phyloP scores from a whole-genome alignment of 1,139 yeast genomes.

The Suhomyces choctaworum region DNA sequence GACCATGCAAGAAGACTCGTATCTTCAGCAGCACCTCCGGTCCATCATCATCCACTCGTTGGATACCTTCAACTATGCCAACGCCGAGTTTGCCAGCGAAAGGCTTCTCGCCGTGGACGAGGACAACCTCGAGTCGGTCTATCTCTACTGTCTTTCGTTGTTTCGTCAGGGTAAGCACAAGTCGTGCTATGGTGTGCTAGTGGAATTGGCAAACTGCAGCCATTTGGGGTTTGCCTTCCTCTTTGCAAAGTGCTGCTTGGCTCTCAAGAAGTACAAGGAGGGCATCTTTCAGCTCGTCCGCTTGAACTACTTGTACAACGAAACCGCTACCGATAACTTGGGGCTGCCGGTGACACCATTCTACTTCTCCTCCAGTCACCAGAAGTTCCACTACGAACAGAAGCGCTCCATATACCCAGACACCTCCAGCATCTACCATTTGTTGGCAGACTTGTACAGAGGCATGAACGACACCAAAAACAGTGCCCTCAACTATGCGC shows the following conservation, averaged over 20 bases:
- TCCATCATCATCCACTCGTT: slow-evolving; percentile 65
- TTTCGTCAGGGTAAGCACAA: slow-evolving; percentile 57
- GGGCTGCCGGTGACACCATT: slow-evolving; percentile 15
- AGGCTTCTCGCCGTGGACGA: slow-evolving; percentile 61
- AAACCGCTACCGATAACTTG: slow-evolving; percentile 12
- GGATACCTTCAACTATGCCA: slow-evolving; percentile 65
- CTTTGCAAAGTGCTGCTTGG: slow-evolving; percentile 65
- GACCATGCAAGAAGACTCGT: slow-evolving; percentile 10
- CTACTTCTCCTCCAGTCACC: slow-evolving; percentile 26
- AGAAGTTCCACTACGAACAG: slow-evolving; percentile 36
- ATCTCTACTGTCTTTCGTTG: slow-evolving; percentile 64
- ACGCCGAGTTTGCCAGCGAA: slow-evolving; percentile 83
- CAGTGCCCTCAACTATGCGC: slow-evolving; percentile 66
- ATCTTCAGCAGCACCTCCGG: slow-evolving; percentile 46
- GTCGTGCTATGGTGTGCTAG: slow-evolving; percentile 56
- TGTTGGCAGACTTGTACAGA: slow-evolving; percentile 70
- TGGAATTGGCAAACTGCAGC: slow-evolving; percentile 30
- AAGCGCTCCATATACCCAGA: slow-evolving; percentile 55
- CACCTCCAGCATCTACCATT: slow-evolving; percentile 58
- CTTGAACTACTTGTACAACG: slow-evolving; percentile 38
- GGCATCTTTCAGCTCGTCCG: slow-evolving; percentile 60
- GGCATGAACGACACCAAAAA: slow-evolving; percentile 55
- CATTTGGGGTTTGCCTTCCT: slow-evolving; percentile 74
- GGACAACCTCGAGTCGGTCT: slow-evolving; percentile 53
- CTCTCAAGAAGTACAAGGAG: slow-evolving; percentile 55